phyloP scores from a whole-genome alignment of 129 eudicot species.

The Arctium minus region DNA sequence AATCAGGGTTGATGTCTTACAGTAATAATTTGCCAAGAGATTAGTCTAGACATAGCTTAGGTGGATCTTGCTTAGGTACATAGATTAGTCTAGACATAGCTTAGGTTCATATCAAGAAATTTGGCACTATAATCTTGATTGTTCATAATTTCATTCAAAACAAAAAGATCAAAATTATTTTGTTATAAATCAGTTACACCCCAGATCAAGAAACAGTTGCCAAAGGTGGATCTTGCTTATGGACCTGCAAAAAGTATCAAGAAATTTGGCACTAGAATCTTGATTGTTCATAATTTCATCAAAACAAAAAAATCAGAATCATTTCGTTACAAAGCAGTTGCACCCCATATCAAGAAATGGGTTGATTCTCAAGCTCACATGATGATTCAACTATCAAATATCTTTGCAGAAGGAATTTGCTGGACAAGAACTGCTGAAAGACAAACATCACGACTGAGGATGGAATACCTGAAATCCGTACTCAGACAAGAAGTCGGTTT shows the following conservation, averaged over 20 bases:
- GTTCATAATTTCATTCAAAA: no score
- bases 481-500: conserved; percentile 76
- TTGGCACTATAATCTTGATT: no score
- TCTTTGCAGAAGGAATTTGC: conserved; percentile 66
- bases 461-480: conserved; percentile 67
- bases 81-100: no score
- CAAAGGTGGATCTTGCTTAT: background rate
- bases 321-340: no score
- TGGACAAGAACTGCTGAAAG: conserved; percentile 90
- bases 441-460: conserved; percentile 66
- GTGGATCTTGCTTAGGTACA: no score
- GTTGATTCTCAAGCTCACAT: background rate
- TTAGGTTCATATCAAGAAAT: no score
- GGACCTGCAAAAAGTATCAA: background rate
- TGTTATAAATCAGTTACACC: background rate
- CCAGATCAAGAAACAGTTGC: background rate
- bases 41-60: no score
- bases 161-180: background rate
- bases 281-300: no score
- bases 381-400: background rate
- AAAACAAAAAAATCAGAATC: no score
- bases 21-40: no score
- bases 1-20: no score
- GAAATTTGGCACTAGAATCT: background rate
- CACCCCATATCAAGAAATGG: background rate